Percentiles rank a stretch among this genome's conserved stretches.
Conservation (phyloP, 2,329 filamentous ascomycete species). For the Dactylellina leptospora region DNA sequence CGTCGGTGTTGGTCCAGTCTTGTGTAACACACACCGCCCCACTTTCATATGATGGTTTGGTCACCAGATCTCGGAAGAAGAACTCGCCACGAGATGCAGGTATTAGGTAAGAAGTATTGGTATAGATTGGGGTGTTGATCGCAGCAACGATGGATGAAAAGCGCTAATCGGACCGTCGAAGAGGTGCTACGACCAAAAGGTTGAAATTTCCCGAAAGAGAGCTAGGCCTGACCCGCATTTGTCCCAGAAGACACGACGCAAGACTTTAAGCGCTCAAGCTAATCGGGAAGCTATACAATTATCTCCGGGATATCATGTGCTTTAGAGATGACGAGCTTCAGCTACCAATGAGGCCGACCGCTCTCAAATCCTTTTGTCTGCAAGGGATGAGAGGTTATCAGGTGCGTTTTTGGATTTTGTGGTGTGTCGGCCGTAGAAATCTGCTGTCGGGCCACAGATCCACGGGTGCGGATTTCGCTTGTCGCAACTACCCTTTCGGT, state of each 20-base stretch:
- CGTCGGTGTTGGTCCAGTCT: too few species aligned
- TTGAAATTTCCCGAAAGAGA: background rate
- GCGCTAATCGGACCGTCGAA: too few species aligned
- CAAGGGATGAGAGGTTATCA: too few species aligned
- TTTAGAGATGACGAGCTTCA: background rate
- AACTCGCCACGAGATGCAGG: constrained; percentile 14
- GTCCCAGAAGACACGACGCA: too few species aligned
- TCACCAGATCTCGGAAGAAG: background rate
- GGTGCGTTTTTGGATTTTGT: constrained; percentile 10
- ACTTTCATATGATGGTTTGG: background rate
- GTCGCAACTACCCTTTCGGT: constrained; percentile 26
- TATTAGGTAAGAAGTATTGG: constrained; percentile 22
- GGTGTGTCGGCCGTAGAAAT: background rate
- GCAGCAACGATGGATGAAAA: constrained; percentile 4
- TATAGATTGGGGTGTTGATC: background rate
- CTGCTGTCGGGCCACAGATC: background rate
- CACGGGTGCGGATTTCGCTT: constrained; percentile 1
- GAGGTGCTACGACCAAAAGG: background rate
- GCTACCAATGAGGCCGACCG: too few species aligned
- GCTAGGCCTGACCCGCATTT: too few species aligned
- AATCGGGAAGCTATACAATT: too few species aligned
- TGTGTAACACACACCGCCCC: background rate
- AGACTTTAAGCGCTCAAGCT: too few species aligned
- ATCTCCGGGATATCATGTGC: constrained; percentile 14
- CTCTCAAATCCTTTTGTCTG: too few species aligned